Evolutionary conservation across 1,284 basidiomycete species (phyloP), one percentile per base, ranked within the genome.

Genomic region (Trichosporon sp.): DNA sequence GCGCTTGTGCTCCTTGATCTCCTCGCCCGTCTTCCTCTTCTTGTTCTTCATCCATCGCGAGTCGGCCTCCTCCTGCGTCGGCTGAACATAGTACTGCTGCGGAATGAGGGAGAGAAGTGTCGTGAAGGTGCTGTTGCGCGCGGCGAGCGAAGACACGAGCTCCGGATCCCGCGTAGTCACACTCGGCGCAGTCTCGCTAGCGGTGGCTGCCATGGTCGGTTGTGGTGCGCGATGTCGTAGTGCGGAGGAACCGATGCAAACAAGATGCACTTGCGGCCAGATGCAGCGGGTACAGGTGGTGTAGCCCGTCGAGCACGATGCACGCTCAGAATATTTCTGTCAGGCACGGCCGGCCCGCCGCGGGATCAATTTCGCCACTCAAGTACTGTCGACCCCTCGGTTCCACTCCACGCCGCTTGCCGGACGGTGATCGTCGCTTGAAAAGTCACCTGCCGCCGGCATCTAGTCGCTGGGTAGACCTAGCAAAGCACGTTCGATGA

Each of bases 41-140:
- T 88, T 92, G 77, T 94, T 90, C 81, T 92, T 93, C 78, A 91
- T 90, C 79, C 88, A 94, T 78, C 89, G 93, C 56, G 85, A 87
- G 14, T 86, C 84, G 59, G 77, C 86, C 70, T 88, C 88, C 67
- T 90, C 87, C 2, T 83, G 82, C 25, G 91, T 88, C 58, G 85
- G 85, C 11, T 86, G 84, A 29, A 95, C 82, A 79, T 95, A 96
- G 76, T 90, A 92, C 82, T 88, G 89, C 9, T 92, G 86, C 0
- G 93, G 93, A 64, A 96, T 95, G 44, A 95, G 85, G 57, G 84
- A 86, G 3, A 95, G 82, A 1, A 95, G 82, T 0, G 86, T 83
- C 73, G 92, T 90, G 71, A 96, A 95, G 0, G 87, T 86, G 36
- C 85, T 84, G 76, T 96, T 95, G 80, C 95, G 91, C 58, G 82